Evolutionary conservation across 495 filamentous ascomycete genomes (phyloP), one percentile per base, ranked within the genome.

Genomic region (Penicillium macrosclerotiorum): DNA sequence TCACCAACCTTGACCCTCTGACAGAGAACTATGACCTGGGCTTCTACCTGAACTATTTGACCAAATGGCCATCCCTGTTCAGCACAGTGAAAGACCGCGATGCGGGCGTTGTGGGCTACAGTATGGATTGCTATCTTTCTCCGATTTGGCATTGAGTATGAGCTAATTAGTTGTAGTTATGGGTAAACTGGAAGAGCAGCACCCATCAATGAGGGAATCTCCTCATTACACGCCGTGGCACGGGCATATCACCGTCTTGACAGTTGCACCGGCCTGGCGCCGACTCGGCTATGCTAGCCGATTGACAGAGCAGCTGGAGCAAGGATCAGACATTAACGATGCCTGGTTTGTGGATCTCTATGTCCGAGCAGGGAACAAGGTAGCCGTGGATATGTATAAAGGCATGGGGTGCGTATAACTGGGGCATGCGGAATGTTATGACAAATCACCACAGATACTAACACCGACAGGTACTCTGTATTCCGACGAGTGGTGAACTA

Each of bases 271-370:
- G 0, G 80, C 84, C 54, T 89, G 84, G 46, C 84, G 92, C 13
- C 82, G 92, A 20, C 80, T 90, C 17, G 92, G 93, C 18, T 84
- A 95, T 36, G 93, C 92, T 20, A 85, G 84, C 38, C 77, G 78
- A 20, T 77, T 97, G 20, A 90, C 86, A 4, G 76, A 82, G 60
- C 80, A 85, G 35, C 79, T 98, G 30, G 90, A 96, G 67, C 76
- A 72, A 12, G 81, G 78, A 1, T 89, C 89, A 3, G 89, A 95
- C 50, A 82, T 81, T 30, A 81, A 86, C 50, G 67, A 91, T 35
- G 87, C 90, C 25, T 96, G 90, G 86, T 98, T 98, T 59, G 87
- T 97, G 25, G 93, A 98, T 64, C 67, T 98, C 16, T 98, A 93
- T 60, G 93, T 97, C 9, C 76, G 93, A 19, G 84, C 84, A 42